Evolutionary conservation across 2,329 filamentous ascomycete genomes (phyloP).

Genomic region (Pochonia chlamydosporia): DNA sequence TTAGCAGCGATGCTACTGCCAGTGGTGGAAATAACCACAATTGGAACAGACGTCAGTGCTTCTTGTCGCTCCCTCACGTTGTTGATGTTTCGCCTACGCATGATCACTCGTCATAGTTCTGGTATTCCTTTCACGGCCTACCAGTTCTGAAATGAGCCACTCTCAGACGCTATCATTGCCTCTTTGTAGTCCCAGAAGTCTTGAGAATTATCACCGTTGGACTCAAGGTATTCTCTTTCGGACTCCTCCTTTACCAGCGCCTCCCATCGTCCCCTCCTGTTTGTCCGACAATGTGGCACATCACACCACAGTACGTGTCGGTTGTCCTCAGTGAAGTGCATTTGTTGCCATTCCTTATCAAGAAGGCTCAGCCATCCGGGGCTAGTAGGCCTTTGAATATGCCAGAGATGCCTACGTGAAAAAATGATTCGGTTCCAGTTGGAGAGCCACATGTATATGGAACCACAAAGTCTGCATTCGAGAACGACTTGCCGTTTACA

Average conservation of each 20-base stretch:
- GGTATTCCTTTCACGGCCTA: too few relatives aligned
- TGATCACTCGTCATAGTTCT: too few relatives aligned
- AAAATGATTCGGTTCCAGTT: not conserved
- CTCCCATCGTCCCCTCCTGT: constrained; percentile 1
- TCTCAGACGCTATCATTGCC: not conserved
- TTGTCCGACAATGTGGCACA: not conserved
- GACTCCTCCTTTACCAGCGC: constrained; percentile 1
- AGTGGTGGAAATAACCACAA: too few relatives aligned
- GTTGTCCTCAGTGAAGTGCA: not conserved
- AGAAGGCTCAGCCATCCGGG: constrained; percentile 1
- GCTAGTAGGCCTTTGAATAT: constrained; percentile 1
- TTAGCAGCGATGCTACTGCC: too few relatives aligned
- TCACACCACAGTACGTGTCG: constrained; percentile 4
- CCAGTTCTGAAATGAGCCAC: not conserved
- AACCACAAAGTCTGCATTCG: constrained; percentile 3
- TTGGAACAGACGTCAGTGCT: too few relatives aligned
- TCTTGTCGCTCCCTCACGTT: too few relatives aligned
- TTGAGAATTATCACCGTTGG: not conserved
- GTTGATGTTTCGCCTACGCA: too few relatives aligned
- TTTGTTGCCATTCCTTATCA: not conserved
- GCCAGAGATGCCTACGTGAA: not conserved
- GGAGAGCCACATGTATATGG: not conserved
- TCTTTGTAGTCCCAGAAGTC: not conserved
- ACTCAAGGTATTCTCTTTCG: not conserved
- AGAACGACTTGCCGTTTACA: not conserved